Conservation (phyloP, 1,139 yeast species). For the Yamadazyma taylorii region DNA sequence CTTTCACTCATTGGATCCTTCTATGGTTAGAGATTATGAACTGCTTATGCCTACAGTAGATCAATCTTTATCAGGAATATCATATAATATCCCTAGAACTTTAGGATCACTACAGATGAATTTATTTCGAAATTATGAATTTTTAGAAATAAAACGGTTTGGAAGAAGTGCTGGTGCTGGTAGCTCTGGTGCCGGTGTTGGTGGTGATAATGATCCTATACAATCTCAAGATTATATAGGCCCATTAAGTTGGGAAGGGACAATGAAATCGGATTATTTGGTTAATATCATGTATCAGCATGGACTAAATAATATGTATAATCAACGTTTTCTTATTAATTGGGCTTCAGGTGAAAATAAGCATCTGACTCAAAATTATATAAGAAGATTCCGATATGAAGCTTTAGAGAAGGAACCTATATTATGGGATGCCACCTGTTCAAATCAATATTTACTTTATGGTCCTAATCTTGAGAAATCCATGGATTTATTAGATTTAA, state of each 20-base stretch:
- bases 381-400: neutral
- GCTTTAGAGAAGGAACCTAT: neutral
- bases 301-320: neutral
- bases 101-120: too few species aligned
- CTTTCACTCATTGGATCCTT: too few species aligned
- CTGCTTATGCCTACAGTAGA: too few species aligned
- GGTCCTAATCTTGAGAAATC: neutral
- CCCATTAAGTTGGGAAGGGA: neutral
- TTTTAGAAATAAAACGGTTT: too few species aligned
- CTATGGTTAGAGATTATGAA: too few species aligned
- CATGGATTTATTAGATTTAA: constrained; percentile 23
- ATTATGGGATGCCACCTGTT: neutral
- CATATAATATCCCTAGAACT: too few species aligned
- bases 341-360: neutral
- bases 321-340: neutral
- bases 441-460: neutral
- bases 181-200: too few species aligned
- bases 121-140: too few species aligned
- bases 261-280: neutral
- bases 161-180: too few species aligned
- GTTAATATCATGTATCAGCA: neutral
- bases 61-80: too few species aligned
- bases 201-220: neutral
- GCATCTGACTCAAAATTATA: neutral
- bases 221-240: neutral